phyloP scores from a whole-genome alignment of 495 filamentous ascomycete species.

The Parathielavia hyrcaniae region DNA sequence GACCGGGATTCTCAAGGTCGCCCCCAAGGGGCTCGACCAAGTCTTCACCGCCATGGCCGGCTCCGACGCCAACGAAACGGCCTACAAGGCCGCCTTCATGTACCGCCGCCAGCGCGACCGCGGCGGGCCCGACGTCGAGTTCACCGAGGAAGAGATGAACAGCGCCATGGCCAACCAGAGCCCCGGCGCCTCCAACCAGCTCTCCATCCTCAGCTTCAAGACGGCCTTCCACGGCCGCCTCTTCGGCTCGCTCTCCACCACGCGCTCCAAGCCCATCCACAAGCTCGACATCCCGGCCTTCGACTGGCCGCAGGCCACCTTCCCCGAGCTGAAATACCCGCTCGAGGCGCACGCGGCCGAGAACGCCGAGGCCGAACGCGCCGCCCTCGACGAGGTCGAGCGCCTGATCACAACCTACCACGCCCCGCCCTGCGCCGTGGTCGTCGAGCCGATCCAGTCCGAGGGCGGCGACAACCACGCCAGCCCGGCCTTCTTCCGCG shows the following conservation, averaged over 20 bases:
- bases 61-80: slow-evolving; percentile 97
- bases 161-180: slow-evolving; percentile 79
- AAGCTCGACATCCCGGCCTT: slow-evolving; percentile 98
- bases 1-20: slow-evolving; percentile 81
- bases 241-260: slow-evolving; percentile 87
- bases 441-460: slow-evolving; percentile 95
- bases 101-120: slow-evolving; percentile 85
- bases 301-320: slow-evolving; percentile 94
- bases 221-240: slow-evolving; percentile 92
- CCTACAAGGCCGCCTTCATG: slow-evolving; percentile 99
- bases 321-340: slow-evolving; percentile 86
- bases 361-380: slow-evolving; percentile 76
- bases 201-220: slow-evolving; percentile 92
- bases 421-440: slow-evolving; percentile 79
- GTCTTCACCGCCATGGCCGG: slow-evolving; percentile 96
- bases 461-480: slow-evolving; percentile 99
- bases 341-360: slow-evolving; percentile 75
- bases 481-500: slow-evolving; percentile 83
- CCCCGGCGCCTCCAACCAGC: slow-evolving; percentile 71
- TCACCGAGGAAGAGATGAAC: slow-evolving; percentile 71
- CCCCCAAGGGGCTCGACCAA: slow-evolving; percentile 86
- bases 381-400: slow-evolving; percentile 85
- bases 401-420: slow-evolving; percentile 75
- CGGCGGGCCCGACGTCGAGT: slow-evolving; percentile 74
- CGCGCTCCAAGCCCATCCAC: slow-evolving; percentile 94